Conservation (phyloP, 2,329 filamentous ascomycete genomes). For the Alternaria triticimaculans region DNA sequence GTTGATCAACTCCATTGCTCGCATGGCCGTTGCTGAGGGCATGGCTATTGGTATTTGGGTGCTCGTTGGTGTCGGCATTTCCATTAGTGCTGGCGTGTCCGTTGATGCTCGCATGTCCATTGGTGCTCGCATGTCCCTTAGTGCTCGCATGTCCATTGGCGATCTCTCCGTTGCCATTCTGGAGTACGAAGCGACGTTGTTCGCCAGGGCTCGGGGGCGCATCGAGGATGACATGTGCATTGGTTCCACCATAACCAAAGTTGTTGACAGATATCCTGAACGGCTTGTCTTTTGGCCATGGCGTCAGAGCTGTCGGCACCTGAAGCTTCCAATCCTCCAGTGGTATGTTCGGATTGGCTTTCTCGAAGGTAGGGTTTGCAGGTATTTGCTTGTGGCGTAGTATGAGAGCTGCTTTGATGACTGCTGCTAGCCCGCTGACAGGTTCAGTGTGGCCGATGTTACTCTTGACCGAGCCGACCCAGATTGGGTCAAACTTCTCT, state of each 20-base stretch:
- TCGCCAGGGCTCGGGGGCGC: slow-evolving; percentile 5
- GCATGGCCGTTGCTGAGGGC: not conserved
- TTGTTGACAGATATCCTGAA: slow-evolving; percentile 15
- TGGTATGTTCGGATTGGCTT: slow-evolving; percentile 7
- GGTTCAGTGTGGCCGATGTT: slow-evolving; percentile 12
- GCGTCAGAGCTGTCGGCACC: slow-evolving; percentile 1
- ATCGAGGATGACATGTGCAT: slow-evolving; percentile 35
- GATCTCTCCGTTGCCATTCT: not conserved
- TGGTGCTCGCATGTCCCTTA: not conserved
- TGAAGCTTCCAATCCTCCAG: not conserved
- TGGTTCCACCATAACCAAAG: slow-evolving; percentile 27
- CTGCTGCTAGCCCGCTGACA: slow-evolving; percentile 4
- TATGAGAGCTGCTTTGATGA: slow-evolving; percentile 4
- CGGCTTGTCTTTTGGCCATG: slow-evolving; percentile 11
- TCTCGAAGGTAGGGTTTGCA: slow-evolving; percentile 1
- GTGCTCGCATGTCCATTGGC: not conserved
- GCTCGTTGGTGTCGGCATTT: not conserved
- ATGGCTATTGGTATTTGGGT: not conserved
- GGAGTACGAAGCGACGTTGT: not conserved
- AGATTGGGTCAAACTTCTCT: not conserved
- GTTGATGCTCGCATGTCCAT: not conserved
- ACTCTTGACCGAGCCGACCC: slow-evolving; percentile 11
- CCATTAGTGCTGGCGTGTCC: not conserved
- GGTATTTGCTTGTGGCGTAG: slow-evolving; percentile 5
- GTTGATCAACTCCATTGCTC: not conserved